Conservation (phyloP, 495 filamentous ascomycete genomes). For the Xylaria castorea region DNA sequence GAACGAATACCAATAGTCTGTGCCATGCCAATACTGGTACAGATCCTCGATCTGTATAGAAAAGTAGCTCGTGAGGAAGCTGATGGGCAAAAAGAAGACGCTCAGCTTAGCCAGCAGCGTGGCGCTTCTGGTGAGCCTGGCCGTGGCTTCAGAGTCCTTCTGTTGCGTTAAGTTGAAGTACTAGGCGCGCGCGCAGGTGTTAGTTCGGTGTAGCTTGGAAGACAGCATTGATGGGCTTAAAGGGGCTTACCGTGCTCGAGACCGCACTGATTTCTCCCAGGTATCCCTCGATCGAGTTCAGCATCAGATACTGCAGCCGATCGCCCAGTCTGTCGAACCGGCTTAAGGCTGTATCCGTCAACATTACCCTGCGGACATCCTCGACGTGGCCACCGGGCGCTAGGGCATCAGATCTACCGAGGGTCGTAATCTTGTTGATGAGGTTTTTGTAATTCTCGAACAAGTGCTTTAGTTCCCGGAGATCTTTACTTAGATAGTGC, state of each 20-base stretch:
- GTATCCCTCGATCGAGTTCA: slow-evolving; percentile 82
- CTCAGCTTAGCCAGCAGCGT: slow-evolving; percentile 84
- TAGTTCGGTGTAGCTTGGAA: background rate
- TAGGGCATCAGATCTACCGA: slow-evolving; percentile 47
- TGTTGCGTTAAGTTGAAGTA: slow-evolving; percentile 90
- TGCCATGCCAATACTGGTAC: slow-evolving; percentile 61
- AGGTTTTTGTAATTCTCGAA: slow-evolving; percentile 82
- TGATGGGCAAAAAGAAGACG: slow-evolving; percentile 84
- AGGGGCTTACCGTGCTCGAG: slow-evolving; percentile 62
- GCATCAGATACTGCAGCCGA: slow-evolving; percentile 76
- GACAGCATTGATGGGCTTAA: background rate
- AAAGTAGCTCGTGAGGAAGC: slow-evolving; percentile 86
- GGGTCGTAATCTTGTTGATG: slow-evolving; percentile 62
- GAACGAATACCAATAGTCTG: slow-evolving; percentile 77
- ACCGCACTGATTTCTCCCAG: slow-evolving; percentile 79
- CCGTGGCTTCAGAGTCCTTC: slow-evolving; percentile 80
- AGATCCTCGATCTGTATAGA: slow-evolving; percentile 70
- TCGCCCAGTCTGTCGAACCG: slow-evolving; percentile 80
- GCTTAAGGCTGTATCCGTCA: slow-evolving; percentile 70
- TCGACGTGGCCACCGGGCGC: slow-evolving; percentile 32
- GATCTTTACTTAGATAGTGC: slow-evolving; percentile 67
- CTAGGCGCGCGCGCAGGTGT: slow-evolving; percentile 45
- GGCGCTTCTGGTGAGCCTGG: slow-evolving; percentile 78
- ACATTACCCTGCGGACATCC: slow-evolving; percentile 55
- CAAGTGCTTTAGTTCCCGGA: slow-evolving; percentile 78